phyloP scores from a whole-genome alignment of 2,329 filamentous ascomycete genomes.

The Venturia carpophila region DNA sequence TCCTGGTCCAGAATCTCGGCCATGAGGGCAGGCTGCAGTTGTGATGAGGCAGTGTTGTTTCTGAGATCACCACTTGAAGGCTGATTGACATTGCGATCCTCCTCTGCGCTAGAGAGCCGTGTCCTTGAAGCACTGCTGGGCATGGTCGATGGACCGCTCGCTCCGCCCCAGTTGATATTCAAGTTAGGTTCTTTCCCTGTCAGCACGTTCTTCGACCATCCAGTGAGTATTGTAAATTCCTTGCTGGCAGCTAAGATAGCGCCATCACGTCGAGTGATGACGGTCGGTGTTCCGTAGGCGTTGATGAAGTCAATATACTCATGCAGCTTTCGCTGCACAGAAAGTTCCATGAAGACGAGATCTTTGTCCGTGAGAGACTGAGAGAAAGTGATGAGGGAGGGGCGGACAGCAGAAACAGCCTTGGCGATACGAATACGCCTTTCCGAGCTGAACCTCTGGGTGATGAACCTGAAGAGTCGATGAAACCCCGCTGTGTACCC shows the following conservation, averaged over 20 bases:
- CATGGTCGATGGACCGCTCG: conserved; percentile 24
- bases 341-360: conserved; percentile 95
- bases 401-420: conserved; percentile 79
- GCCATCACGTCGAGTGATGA: conserved; percentile 85
- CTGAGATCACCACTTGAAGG: conserved; percentile 3
- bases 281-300: conserved; percentile 78
- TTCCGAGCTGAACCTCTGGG: conserved; percentile 66
- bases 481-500: conserved; percentile 88
- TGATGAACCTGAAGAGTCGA: conserved; percentile 70
- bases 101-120: conserved; percentile 30
- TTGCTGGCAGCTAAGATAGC: conserved; percentile 95
- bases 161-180: conserved; percentile 67
- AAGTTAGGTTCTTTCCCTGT: conserved; percentile 80
- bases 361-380: conserved; percentile 83
- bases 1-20: conserved; percentile 91
- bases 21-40: conserved; percentile 63
- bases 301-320: conserved; percentile 90
- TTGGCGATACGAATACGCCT: conserved; percentile 79
- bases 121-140: conserved; percentile 35
- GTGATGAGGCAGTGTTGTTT: conserved; percentile 1
- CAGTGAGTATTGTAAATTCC: conserved; percentile 91
- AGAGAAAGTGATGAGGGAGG: conserved; percentile 86
- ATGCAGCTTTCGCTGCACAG: conserved; percentile 83
- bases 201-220: conserved; percentile 85
- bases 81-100: conserved; percentile 24